Base-by-base conservation (phyloP, 345 rosid genomes). In the Euphorbia lathyris region DNA sequence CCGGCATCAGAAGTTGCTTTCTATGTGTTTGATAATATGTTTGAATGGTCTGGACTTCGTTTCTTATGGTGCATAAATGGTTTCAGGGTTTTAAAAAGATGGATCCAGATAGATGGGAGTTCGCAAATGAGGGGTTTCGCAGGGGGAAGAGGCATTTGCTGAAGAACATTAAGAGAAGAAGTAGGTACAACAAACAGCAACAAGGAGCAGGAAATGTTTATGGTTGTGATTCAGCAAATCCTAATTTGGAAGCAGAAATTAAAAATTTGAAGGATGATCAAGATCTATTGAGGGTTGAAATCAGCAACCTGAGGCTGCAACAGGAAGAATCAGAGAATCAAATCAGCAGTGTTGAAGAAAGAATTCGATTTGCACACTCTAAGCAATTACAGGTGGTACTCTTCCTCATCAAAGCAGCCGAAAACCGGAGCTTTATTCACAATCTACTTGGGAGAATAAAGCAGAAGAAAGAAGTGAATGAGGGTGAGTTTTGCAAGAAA, bases 1-100 rank as follows among this genome's bases (percentile, higher is more conserved):
- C n/a, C n/a, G n/a, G n/a, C 38, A 2, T 34, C 38, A 34, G 7
- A 34, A 16, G 9, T 19, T 11, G 0, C 42, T 59, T 1, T 29
- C 63, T 13, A 5, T 26, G 29, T 65, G 34, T 65, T 47, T 10
- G 16, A 42, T 16, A 47, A 25, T 11, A 26, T 47, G 23, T 7
- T 25, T 61, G 1, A n/a, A 51, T 50, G 58, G 16, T 65, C 43
- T 32, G 69, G 22, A 5, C 26, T 50, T 45, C 5, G 22, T 62
- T 36, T 51, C n/a, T n/a, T 40, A 60, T 64, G 48, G 68, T 36
- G 45, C 2, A 45, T 55, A 73, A 61, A 34, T 69, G 74, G 26
- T 55, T 51, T 50, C 74, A 89, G 95, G 95, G 91, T 0, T 89
- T 89, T 58, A 80, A 83, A 71, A 89, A 89, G 89, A 77, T 86